Conservation (phyloP, 352 stramenopile species). For the Thraustotheca clavata region DNA sequence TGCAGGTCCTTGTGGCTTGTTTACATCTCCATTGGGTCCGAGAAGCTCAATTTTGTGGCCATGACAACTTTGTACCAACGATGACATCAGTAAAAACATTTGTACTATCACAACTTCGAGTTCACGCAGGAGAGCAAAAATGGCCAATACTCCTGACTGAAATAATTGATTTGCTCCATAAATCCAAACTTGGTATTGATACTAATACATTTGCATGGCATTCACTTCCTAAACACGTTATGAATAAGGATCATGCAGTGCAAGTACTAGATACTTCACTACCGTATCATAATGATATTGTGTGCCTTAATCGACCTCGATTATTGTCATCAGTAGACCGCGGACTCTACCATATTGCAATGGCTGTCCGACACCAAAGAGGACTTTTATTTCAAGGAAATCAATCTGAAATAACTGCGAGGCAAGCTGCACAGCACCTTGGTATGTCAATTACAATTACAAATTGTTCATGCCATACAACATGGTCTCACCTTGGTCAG, state of each 20-base stretch:
- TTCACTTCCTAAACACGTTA: neutral
- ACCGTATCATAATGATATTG: slow-evolving; percentile 9
- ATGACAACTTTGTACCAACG: neutral
- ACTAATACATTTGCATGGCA: neutral
- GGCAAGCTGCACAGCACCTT: neutral
- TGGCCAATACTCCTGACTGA: neutral
- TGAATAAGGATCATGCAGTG: neutral
- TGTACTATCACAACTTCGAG: neutral
- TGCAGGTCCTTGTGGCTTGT: neutral
- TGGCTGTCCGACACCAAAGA: neutral
- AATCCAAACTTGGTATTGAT: neutral
- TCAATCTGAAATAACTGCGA: neutral
- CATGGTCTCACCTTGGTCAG: neutral
- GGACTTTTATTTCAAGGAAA: slow-evolving; percentile 4
- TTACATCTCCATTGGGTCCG: neutral
- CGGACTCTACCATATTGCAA: neutral
- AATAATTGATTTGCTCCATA: neutral
- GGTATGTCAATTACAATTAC: neutral
- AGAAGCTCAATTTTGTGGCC: neutral
- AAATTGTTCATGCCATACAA: neutral
- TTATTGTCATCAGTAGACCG: neutral
- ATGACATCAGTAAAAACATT: neutral
- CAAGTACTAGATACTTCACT: neutral
- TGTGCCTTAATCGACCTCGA: neutral
- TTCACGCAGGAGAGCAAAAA: neutral